A percentile compares a stretch with the other conserved stretches of the same genome.
Conservation (phyloP, 345 rosid species). For the Odontarrhena argentea region DNA sequence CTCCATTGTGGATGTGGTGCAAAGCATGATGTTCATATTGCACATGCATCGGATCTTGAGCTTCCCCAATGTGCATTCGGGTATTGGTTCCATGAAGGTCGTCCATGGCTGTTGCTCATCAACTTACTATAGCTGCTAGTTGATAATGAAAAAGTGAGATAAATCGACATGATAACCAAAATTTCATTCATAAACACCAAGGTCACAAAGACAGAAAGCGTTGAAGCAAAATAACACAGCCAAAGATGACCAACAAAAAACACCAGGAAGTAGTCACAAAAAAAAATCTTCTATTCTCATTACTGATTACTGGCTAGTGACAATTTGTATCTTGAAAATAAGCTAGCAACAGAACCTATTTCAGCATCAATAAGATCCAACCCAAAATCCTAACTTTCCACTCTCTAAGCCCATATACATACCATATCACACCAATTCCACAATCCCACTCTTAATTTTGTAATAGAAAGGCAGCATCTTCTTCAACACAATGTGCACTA, state of each 20-base stretch:
- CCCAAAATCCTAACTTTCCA: too few relatives aligned
- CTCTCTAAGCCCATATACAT: too few relatives aligned
- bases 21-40: slow-evolving; percentile 50
- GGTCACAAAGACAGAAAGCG: neutral
- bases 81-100: slow-evolving; percentile 47
- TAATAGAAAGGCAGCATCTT: neutral
- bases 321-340: too few relatives aligned
- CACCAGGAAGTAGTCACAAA: too few relatives aligned
- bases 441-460: too few relatives aligned
- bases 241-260: neutral
- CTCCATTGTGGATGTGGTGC: slow-evolving; percentile 50
- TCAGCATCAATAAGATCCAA: too few relatives aligned
- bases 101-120: slow-evolving; percentile 46
- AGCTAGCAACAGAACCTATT: too few relatives aligned
- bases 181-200: neutral
- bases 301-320: too few relatives aligned
- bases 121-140: slow-evolving; percentile 6
- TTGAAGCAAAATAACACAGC: slow-evolving; percentile 1
- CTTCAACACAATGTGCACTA: neutral
- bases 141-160: neutral
- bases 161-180: neutral
- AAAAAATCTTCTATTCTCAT: too few relatives aligned
- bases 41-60: slow-evolving; percentile 47
- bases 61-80: slow-evolving; percentile 49
- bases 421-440: too few relatives aligned